phyloP scores from a whole-genome alignment of 2,329 filamentous ascomycete genomes.

The Cercospora canescens region DNA sequence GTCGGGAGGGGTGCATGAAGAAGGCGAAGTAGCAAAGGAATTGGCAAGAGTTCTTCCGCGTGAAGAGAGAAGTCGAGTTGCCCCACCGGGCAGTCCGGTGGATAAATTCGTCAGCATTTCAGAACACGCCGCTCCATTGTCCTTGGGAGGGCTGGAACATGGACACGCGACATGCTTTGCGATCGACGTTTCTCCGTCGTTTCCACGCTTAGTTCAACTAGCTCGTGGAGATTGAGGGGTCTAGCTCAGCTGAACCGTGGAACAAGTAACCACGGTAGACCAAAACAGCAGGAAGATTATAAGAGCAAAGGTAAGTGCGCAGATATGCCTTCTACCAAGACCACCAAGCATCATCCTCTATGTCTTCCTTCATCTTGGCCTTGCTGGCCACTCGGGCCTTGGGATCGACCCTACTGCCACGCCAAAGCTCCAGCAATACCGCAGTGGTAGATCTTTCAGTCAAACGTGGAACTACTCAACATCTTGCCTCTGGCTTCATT shows the following conservation, averaged over 20 bases:
- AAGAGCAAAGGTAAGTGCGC: background rate
- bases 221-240: background rate
- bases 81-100: background rate
- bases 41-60: background rate
- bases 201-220: background rate
- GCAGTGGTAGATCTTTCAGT: conserved; percentile 34
- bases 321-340: background rate
- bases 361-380: background rate
- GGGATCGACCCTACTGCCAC: conserved; percentile 10
- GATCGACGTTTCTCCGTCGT: background rate
- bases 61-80: background rate
- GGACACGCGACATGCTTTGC: background rate
- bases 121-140: background rate
- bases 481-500: conserved; percentile 45
- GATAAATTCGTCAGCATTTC: background rate
- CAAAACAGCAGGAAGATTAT: background rate
- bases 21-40: background rate
- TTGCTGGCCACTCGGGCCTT: background rate
- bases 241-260: background rate
- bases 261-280: background rate
- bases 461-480: conserved; percentile 36
- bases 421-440: conserved; percentile 23
- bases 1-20: too few relatives aligned
- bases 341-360: background rate
- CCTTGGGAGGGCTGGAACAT: background rate